Evolutionary conservation across 345 rosid species (phyloP).

Genomic region (Combretum micranthum): DNA sequence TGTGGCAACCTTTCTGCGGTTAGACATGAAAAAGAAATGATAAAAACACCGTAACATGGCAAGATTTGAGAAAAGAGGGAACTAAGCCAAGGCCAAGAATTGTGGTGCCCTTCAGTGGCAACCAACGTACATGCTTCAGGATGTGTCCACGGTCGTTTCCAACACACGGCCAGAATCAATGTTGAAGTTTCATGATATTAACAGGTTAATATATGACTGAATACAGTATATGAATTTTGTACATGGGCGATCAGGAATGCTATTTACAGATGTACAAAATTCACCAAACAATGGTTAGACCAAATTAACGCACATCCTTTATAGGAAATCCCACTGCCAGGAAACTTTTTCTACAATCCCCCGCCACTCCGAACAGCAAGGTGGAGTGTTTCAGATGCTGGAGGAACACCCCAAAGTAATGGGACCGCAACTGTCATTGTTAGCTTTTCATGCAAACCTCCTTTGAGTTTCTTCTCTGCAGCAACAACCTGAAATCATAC

Average conservation of each 20-base stretch:
- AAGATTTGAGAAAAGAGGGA: no score
- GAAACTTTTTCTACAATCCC: slow-evolving; percentile 81
- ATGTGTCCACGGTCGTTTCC: neutral
- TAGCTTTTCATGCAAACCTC: slow-evolving; percentile 83
- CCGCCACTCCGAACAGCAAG: slow-evolving; percentile 89
- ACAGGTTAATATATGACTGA: neutral
- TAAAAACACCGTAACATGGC: no score
- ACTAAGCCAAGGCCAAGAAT: neutral
- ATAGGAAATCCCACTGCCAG: slow-evolving; percentile 94
- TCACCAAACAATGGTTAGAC: slow-evolving; percentile 10
- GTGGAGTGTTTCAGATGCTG: slow-evolving; percentile 88
- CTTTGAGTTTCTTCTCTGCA: slow-evolving; percentile 70
- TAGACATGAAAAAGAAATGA: no score
- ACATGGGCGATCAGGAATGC: slow-evolving; percentile 20
- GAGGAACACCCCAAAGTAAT: slow-evolving; percentile 95
- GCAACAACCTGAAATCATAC: slow-evolving; percentile 46
- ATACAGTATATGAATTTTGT: slow-evolving; percentile 16
- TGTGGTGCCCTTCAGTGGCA: neutral
- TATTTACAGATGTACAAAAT: slow-evolving; percentile 37
- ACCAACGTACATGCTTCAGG: neutral
- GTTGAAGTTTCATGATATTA: neutral
- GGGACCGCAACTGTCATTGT: slow-evolving; percentile 92
- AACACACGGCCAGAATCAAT: neutral
- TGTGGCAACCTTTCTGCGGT: no score
- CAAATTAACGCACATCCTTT: slow-evolving; percentile 11